These are phyloP conservation scores for Xenoacremonium recifei DNA, from an alignment of 2,329 filamentous ascomycete genomes.

Conservation along the genomic window DNA sequence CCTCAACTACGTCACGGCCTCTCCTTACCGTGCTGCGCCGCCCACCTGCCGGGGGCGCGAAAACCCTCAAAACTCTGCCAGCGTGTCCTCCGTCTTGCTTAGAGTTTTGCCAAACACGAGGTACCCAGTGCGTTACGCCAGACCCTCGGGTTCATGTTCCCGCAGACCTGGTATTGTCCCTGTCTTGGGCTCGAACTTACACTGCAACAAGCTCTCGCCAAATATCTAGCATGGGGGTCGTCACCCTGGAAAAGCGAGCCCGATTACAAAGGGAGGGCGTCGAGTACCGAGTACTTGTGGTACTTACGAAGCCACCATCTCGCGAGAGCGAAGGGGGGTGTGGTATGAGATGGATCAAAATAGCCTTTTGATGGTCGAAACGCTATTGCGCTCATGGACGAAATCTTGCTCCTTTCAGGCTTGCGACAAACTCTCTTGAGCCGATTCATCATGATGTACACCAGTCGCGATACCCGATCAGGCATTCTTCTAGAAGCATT, in stretches of 20 bases:
- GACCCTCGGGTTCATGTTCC: not conserved
- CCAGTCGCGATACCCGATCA: conserved; percentile 13
- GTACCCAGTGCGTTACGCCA: not conserved
- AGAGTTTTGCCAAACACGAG: not conserved
- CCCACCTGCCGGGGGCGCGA: too few species aligned
- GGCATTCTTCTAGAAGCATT: conserved; percentile 23
- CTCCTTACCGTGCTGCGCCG: not conserved
- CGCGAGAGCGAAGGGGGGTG: not conserved
- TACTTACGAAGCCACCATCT: not conserved
- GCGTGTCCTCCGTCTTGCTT: not conserved
- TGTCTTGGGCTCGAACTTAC: not conserved
- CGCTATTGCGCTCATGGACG: conserved; percentile 9
- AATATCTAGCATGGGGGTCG: conserved; percentile 1
- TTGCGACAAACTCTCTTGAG: conserved; percentile 6
- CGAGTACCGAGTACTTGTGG: conserved; percentile 21
- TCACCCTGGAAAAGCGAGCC: not conserved
- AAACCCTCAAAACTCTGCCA: not conserved
- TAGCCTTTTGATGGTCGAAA: conserved; percentile 12
- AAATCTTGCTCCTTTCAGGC: not conserved
- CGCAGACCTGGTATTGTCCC: not conserved
- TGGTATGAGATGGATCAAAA: conserved; percentile 3
- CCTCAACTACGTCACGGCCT: not conserved
- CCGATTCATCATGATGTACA: not conserved
- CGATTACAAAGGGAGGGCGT: too few species aligned
- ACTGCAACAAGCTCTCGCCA: conserved; percentile 2